Base-by-base conservation (phyloP, 192 early-diverging fungal species). In the Coemansia sp. region DNA sequence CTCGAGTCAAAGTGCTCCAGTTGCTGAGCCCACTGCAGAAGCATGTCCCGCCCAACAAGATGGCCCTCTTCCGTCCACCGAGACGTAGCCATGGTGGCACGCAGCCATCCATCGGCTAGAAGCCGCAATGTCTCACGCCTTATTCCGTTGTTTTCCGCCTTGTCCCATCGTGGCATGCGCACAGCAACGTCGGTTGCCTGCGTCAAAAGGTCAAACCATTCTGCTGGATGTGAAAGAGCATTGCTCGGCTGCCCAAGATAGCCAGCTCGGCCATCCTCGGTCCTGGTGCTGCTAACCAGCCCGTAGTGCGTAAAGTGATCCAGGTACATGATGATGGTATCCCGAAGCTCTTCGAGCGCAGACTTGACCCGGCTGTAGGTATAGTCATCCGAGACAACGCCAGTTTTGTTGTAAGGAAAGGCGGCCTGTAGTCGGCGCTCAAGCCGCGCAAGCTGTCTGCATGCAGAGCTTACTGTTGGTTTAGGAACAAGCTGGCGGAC, bases 331-430 rank as follows among this genome's bases (percentile, higher is more conserved):
- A 86, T 71, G 44, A 92, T 83, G 25, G 87, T 89, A 61, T 89
- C 88, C 77, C 88, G 85, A 43, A 96, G 83, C 62, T 97, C 93
- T 4, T 85, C 76, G 20, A 98, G 75, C 8, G 84, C 80, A 48
- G 90, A 88, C 66, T 87, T 85, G 49, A 97, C 93, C 62, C 97
- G 86, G 74, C 92, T 89, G 79, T 89, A 97, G 7, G 93, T 88
- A 78, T 99, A 99, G 76, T 94, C 92, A 76, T 96, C 94, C 32
- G 85, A 79, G 1, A 75, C 68, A 19, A 88, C 86, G 14, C 95
- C 95, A 49, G 85, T 85, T 68, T 91, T 89, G 62, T 86, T 91
- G 85, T 97, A 99, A 0, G 95, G 95, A 75, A 95, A 96, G 5
- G 89, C 86, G 4, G 88, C 89, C 59, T 85, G 76, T 55, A 98